A percentile compares a stretch with the other conserved stretches of the same genome.
Evolutionary conservation across 441 rosid species (phyloP).

Genomic region (Syzygium malaccense): DNA sequence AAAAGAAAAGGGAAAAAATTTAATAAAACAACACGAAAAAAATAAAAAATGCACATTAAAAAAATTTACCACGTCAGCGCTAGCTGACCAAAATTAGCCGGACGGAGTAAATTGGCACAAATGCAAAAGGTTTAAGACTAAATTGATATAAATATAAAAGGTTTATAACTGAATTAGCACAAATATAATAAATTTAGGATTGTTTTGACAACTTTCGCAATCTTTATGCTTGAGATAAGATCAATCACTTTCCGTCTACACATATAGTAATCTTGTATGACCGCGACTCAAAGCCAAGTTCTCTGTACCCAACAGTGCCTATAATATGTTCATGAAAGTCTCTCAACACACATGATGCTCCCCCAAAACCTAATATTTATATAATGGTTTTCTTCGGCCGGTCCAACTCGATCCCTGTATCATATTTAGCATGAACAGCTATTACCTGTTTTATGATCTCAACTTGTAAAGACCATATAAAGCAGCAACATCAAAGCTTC

Average conservation of each 20-base stretch:
- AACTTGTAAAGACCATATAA: neutral
- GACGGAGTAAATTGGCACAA: too few species aligned
- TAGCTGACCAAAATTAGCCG: too few species aligned
- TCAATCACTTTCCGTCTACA: neutral
- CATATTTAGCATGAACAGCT: neutral
- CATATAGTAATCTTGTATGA: neutral
- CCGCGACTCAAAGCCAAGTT: neutral
- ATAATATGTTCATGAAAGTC: neutral
- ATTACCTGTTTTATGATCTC: neutral
- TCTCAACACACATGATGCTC: neutral
- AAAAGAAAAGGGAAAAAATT: too few species aligned
- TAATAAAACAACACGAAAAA: too few species aligned
- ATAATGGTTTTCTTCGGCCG: neutral
- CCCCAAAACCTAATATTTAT: neutral
- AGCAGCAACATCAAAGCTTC: neutral
- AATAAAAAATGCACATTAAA: too few species aligned
- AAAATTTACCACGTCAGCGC: too few species aligned
- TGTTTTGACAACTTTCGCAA: too few species aligned
- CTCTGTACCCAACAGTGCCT: neutral
- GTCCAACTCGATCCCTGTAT: neutral
- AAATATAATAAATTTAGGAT: accelerated
- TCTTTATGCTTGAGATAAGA: neutral
- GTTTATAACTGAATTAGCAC: accelerated
- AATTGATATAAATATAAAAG: too few species aligned
- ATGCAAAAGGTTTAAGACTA: too few species aligned